Evolutionary conservation across 805 yeast species (phyloP), one percentile per base, ranked within the genome.

Genomic region (Myxozyma vanderwaltii): DNA sequence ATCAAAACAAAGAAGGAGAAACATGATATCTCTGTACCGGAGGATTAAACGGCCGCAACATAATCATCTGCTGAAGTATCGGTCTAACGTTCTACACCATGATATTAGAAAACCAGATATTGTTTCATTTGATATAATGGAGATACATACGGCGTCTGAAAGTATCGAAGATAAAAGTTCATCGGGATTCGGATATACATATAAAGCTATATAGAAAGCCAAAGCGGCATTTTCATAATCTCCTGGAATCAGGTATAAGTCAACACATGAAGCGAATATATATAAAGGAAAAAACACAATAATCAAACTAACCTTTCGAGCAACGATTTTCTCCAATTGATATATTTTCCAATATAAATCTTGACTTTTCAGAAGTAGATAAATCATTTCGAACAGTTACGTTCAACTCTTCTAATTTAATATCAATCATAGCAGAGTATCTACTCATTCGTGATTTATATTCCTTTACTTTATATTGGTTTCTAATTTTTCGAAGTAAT

Each of bases 131-230:
- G 1, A 7, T 29, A 38, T 13, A 15, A 2, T 33, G n/a, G 24
- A 33, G 1, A 21, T 27, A 38, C 49, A 12, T 49, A 60, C 64
- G 31, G 39, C 46, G 35, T 56, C 54, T 13, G 54, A 17, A n/a
- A 52, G 23, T 4, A 57, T 38, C 19, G 62, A 50, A 4, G 52
- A 8, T 72, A 94, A 81, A 68, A 94, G 83, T 70, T 90, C 97
- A 57, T 95, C 86, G 60, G 99, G 99, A 74, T 88, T 86, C 63
- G 99, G 98, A 75, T 91, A 92, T 51, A 91, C 91, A 43, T 89
- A 83, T 71, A 94, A 80, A 13, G 97, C 98, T 75, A 89, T 88
- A 82, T 94, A 94, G 81, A 91, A 94, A 67, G 86, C 82, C 67
- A 91, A 79, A 39, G 99, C 98, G 46, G 97, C 86, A 61, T 86